Evolutionary conservation across 1,139 yeast genomes (phyloP).

Genomic region (Spencermartinsiella ligniputridi): DNA sequence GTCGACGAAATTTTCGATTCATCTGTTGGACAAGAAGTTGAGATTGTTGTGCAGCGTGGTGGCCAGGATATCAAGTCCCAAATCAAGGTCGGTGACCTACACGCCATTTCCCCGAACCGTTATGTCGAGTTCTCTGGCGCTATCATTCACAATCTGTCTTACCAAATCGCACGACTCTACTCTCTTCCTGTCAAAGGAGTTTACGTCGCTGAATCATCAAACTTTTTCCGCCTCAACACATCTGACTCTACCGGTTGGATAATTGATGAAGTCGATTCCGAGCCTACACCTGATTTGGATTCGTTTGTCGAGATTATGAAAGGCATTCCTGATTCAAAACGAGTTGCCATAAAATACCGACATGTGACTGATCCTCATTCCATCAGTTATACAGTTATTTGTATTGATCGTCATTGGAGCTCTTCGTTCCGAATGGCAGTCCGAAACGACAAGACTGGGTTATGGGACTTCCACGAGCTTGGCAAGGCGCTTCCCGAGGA

Average conservation of each 20-base stretch:
- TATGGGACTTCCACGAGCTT: slow-evolving; percentile 77
- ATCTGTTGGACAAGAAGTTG: slow-evolving; percentile 56
- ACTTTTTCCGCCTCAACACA: slow-evolving; percentile 63
- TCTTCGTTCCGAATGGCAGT: slow-evolving; percentile 65
- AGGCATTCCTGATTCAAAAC: slow-evolving; percentile 66
- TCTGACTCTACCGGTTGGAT: slow-evolving; percentile 57
- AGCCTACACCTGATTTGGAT: slow-evolving; percentile 67
- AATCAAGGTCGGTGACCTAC: slow-evolving; percentile 68
- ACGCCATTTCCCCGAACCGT: slow-evolving; percentile 74
- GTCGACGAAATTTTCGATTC: slow-evolving; percentile 83
- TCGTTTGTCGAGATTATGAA: slow-evolving; percentile 76
- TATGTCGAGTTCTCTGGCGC: slow-evolving; percentile 86
- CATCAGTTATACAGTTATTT: slow-evolving; percentile 53
- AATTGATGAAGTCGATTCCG: slow-evolving; percentile 70
- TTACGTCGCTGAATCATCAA: slow-evolving; percentile 70
- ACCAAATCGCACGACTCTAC: slow-evolving; percentile 81
- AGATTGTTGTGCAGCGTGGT: slow-evolving; percentile 67
- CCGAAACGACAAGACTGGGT: slow-evolving; percentile 76
- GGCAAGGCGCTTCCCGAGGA: slow-evolving; percentile 24
- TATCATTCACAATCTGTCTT: slow-evolving; percentile 75
- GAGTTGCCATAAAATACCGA: slow-evolving; percentile 68
- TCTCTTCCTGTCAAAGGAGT: slow-evolving; percentile 85
- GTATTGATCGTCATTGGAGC: slow-evolving; percentile 84
- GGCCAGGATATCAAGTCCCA: slow-evolving; percentile 52
- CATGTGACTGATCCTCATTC: slow-evolving; percentile 80